Base-by-base conservation (phyloP, 1,139 yeast genomes). In the Debaryomyces singareniensis region DNA sequence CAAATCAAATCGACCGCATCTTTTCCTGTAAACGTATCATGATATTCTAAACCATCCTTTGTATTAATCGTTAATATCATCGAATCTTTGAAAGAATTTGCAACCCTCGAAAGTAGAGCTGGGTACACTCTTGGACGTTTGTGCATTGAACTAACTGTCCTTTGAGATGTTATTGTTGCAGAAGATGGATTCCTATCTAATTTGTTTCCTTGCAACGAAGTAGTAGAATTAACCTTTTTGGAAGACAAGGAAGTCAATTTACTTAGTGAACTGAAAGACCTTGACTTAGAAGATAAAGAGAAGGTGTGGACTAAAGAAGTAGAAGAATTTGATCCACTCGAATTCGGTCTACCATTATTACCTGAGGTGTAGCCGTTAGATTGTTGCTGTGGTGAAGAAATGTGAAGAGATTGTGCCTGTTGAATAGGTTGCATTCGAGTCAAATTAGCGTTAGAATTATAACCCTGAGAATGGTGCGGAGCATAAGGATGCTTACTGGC, bases 31-130 rank as follows among this genome's bases (percentile, higher is more conserved):
- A 93, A 93, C 0, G 97, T 82, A 49, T 89, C 95, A 50, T 93
- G 85, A 57, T 89, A 89, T 38, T 91, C 85, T 44, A 91, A 71
- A n/a, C 96, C 97, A 58, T 89, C 93, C 49, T 91, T 91, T 47
- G 83, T 81, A 43, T 85, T 78, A 37, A 87, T 87, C 2, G 91
- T 82, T 16, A 85, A 54, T 16, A 74, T 72, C 25, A 87, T 72
- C 16, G 78, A 64, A 40, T 82, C 86, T 40, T 79, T 74, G 53
- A 91, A 87, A 13, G 77, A 73, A 16, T 71, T 72, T 1, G 97
- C 95, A 9, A 93, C 97, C 35, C 78, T 71, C 1, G 96, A 86
- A 15, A 91, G 61, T 47, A 86, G 48, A 1, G 97, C 97, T 1
- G 97, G 96, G 52, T 91, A 87, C 3, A 87, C 87, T 14, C 67